A percentile compares a stretch with the other conserved stretches of the same genome.
Conservation (phyloP, 106 monocot genomes). For the Dioscorea zingiberensis region DNA sequence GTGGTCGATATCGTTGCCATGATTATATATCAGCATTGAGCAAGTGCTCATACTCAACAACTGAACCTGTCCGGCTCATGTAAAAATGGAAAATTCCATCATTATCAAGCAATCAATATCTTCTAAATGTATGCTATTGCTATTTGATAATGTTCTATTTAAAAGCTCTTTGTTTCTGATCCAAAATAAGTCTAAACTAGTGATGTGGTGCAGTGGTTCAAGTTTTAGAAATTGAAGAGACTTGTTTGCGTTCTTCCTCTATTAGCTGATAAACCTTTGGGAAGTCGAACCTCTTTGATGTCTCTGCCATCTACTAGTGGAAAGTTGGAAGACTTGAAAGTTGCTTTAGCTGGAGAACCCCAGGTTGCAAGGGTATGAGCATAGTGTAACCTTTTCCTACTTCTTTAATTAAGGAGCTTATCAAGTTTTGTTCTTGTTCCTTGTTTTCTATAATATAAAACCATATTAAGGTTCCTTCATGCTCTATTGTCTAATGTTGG, state of each 20-base stretch:
- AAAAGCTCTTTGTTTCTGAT: background rate
- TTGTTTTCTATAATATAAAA: too few species aligned
- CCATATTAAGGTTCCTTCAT: too few species aligned
- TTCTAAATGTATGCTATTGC: constrained; percentile 46
- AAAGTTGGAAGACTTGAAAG: constrained; percentile 54
- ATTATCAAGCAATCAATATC: constrained; percentile 62
- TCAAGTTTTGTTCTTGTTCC: too few species aligned
- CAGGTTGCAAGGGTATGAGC: constrained; percentile 29
- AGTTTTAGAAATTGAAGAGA: constrained; percentile 72
- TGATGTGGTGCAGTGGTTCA: constrained; percentile 77
- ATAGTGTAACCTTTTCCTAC: background rate
- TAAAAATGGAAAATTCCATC: constrained; percentile 86
- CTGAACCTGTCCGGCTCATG: constrained; percentile 58
- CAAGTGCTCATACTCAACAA: constrained; percentile 82
- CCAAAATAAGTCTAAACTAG: background rate
- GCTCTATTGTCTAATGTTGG: too few species aligned
- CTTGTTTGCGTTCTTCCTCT: constrained; percentile 57
- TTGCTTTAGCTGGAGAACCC: constrained; percentile 52
- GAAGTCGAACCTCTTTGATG: constrained; percentile 5
- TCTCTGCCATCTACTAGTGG: constrained; percentile 31
- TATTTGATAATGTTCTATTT: background rate
- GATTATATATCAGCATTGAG: constrained; percentile 94
- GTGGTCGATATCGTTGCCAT: constrained; percentile 68
- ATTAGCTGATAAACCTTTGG: constrained; percentile 31
- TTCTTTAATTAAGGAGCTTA: too few species aligned